Percentiles rank a stretch among this genome's conserved stretches.
These are phyloP conservation scores for Alternaria dauci DNA, from an alignment of 2,329 filamentous ascomycete genomes.

Conservation along the genomic window DNA sequence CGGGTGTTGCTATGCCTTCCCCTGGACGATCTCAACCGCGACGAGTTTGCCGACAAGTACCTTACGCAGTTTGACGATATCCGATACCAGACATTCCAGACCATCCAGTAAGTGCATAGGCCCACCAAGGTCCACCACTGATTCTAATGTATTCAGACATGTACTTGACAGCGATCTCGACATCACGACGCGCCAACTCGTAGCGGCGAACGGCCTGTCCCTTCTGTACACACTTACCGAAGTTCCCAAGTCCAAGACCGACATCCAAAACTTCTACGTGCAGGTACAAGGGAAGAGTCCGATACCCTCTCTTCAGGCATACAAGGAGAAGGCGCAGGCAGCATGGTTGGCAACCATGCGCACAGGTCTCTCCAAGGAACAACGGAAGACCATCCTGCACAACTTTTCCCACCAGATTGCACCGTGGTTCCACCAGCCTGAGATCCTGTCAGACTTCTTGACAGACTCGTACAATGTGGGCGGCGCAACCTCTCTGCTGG, in stretches of 20 bases:
- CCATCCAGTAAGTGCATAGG: conserved; percentile 68
- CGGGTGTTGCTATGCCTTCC: conserved; percentile 66
- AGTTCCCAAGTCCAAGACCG: conserved; percentile 71
- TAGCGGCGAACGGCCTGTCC: conserved; percentile 64
- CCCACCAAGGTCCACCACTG: neutral
- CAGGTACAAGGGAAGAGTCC: conserved; percentile 70
- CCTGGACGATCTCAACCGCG: conserved; percentile 66
- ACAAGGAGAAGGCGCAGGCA: conserved; percentile 82
- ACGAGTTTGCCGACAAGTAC: conserved; percentile 80
- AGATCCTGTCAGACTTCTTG: conserved; percentile 93
- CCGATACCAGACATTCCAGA: conserved; percentile 80
- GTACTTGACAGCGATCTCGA: conserved; percentile 44
- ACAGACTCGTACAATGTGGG: conserved; percentile 92
- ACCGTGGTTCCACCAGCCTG: conserved; percentile 88
- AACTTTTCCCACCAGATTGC: conserved; percentile 80
- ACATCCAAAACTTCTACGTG: conserved; percentile 74
- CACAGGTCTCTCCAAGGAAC: conserved; percentile 70
- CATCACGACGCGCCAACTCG: conserved; percentile 29
- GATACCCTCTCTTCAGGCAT: conserved; percentile 67
- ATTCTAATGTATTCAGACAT: conserved; percentile 16
- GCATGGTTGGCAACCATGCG: conserved; percentile 84
- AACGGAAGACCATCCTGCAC: conserved; percentile 80
- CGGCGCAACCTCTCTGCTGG: conserved; percentile 85
- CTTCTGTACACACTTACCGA: conserved; percentile 73
- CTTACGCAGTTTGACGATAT: conserved; percentile 84